Evolutionary conservation across 1,284 basidiomycete species (phyloP).

Genomic region (Volvariella surrecta): DNA sequence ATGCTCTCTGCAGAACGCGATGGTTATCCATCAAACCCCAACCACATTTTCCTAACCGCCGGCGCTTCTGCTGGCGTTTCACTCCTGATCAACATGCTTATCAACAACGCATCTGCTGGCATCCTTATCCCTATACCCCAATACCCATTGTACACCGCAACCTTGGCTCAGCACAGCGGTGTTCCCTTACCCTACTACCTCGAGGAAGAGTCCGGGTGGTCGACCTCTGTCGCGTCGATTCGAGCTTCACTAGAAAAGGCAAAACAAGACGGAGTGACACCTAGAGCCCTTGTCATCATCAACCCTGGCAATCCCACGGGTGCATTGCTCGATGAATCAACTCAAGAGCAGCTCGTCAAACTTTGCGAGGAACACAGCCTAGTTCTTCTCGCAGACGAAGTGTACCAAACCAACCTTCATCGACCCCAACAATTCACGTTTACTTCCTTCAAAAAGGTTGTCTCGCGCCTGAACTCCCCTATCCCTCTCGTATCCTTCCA

Average conservation of each 20-base stretch:
- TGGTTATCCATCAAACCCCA: slow-evolving; percentile 77
- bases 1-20: slow-evolving; percentile 61
- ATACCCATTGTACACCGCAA: slow-evolving; percentile 95
- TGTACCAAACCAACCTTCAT: slow-evolving; percentile 92
- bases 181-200: slow-evolving; percentile 86
- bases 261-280: slow-evolving; percentile 49
- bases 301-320: slow-evolving; percentile 97
- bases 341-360: slow-evolving; percentile 68
- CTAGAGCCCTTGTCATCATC: slow-evolving; percentile 88
- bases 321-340: slow-evolving; percentile 62
- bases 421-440: slow-evolving; percentile 61
- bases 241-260: slow-evolving; percentile 64
- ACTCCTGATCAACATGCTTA: slow-evolving; percentile 79
- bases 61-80: slow-evolving; percentile 93
- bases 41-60: slow-evolving; percentile 88
- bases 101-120: slow-evolving; percentile 58
- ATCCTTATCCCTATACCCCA: slow-evolving; percentile 97
- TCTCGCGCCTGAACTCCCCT: slow-evolving; percentile 52
- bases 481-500: slow-evolving; percentile 90
- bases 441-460: slow-evolving; percentile 86
- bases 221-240: slow-evolving; percentile 71
- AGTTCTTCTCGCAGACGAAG: slow-evolving; percentile 89
- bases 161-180: slow-evolving; percentile 81
- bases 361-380: slow-evolving; percentile 83
- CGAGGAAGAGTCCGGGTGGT: slow-evolving; percentile 79